These are phyloP conservation scores for Vigna nakashimae DNA, from an alignment of 306 rosid genomes.

Conservation along the genomic window DNA sequence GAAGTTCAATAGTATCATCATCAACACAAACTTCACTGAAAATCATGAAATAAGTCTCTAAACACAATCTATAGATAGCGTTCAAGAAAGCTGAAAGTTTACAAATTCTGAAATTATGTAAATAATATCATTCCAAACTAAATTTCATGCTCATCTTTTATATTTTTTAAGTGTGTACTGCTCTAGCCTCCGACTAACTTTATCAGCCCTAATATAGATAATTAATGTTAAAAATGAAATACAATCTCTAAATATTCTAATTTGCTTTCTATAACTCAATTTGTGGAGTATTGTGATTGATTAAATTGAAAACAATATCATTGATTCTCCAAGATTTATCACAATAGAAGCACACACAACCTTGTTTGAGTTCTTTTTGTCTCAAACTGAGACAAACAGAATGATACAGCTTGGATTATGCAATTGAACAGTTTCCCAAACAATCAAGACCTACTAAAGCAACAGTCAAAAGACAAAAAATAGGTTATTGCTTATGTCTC, in stretches of 20 bases:
- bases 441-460: not conserved
- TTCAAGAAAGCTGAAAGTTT: not conserved
- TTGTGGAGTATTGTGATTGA: not conserved
- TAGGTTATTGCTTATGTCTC: not conserved
- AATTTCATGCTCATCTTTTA: too few relatives aligned
- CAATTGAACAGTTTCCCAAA: conserved; percentile 12
- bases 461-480: not conserved
- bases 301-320: conserved; percentile 15
- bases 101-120: too few relatives aligned
- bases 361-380: not conserved
- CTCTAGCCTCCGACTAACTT: not conserved
- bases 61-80: not conserved
- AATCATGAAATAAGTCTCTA: not conserved
- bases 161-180: too few relatives aligned
- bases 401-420: not conserved
- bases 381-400: conserved; percentile 13
- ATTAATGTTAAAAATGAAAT: not conserved
- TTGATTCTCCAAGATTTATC: conserved; percentile 11
- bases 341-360: not conserved
- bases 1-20: conserved; percentile 26
- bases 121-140: too few relatives aligned
- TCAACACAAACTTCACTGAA: conserved; percentile 7
- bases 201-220: not conserved
- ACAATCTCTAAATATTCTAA: not conserved
- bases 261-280: not conserved